Evolutionary conservation across 2,329 filamentous ascomycete genomes (phyloP), one percentile per base, ranked within the genome.

Genomic region (Boeremia lycopersici): DNA sequence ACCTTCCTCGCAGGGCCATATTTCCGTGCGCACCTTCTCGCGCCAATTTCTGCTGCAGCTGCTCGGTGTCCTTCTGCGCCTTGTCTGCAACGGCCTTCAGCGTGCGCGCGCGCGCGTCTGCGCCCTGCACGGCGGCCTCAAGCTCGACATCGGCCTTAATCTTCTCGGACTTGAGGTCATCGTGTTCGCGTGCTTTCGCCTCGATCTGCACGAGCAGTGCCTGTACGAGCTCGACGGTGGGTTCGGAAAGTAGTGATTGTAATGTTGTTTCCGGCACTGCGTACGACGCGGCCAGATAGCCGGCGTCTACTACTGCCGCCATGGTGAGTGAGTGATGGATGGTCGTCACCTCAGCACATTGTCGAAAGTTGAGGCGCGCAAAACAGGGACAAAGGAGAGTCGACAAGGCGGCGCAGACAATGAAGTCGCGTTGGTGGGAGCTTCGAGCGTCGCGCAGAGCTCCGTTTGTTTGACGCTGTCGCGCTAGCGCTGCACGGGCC

Each of bases 71-170:
- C 62, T 90, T 89, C 57, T 93, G 82, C 9, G 89, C 88, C 73
- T 93, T 93, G 59, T 96, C 91, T 39, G 91, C 84, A 1, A 89
- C 90, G 6, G 84, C 82, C 77, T 95, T 96, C 72, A 95, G 86
- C 8, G 87, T 85, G 70, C 93, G 91, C 62, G 88, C 87, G 75
- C 92, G 90, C 23, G 89, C 86, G 72, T 98, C 93, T 56, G 89
- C 88, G 62, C 85, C 89, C 65, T 92, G 88, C 42, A 96, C 88
- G 15, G 89, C 89, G 75, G 91, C 95, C 74, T 99, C 95, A 7
- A 98, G 84, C 79, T 98, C 93, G 39, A 99, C 95, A 68, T 96
- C 91, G 40, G 90, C 81, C 63, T 91, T 88, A 39, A 97, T 83
- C 78, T 97, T 98, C 62, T 96, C 90, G 9, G 93, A 88, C 66